Base-by-base conservation (phyloP, 164 flowering plant genomes). In the Umbellularia californica region DNA sequence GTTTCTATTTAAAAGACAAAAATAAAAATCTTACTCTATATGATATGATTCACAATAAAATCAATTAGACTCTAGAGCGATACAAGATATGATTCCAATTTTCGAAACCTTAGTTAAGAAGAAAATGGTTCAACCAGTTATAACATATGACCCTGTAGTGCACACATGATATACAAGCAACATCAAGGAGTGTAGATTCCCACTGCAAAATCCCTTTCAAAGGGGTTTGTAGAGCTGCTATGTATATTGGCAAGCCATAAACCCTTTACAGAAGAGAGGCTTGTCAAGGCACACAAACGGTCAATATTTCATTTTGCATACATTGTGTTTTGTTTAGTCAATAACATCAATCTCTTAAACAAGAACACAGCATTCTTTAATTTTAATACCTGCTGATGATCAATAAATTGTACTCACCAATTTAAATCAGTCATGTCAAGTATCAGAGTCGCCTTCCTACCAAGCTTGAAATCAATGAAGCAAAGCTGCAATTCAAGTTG, bases 351-450 rank as follows among this genome's bases (percentile, higher is more conserved):
- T 11, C 2, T 9, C 52, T n/a, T 17, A 63, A 28, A 41, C 19
- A 27, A 33, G 5, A 60, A 9, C 5, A 5, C 35, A 30, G 35
- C 6, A 30, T 30, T 30, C 35, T 30, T 30, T 3, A 30, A 30
- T 30, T 30, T 30, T 30, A 30, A 30, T 19, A 41, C 17, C 30
- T 7, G 33, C 14, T 17, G 51, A 30, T 25, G 13, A 68, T 14
- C 60, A 20, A 51, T 52, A 58, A 22, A 65, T 17, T 50, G 50
- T 20, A 47, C 75, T 70, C 88, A 93, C 98, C 90, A 17, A 4
- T 85, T 88, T 82, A 94, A 77, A 79, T 87, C 84, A 65, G 88
- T 84, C 83, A 89, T 58, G 76, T 94, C 93, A 51, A 94, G 85
- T 71, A 80, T 83, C 75, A 89, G 23, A 41, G 64, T 80, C 78